A percentile compares a stretch with the other conserved stretches of the same genome.
phyloP scores from a whole-genome alignment of 768 basidiomycete genomes.

The Tricholoma matsutake region DNA sequence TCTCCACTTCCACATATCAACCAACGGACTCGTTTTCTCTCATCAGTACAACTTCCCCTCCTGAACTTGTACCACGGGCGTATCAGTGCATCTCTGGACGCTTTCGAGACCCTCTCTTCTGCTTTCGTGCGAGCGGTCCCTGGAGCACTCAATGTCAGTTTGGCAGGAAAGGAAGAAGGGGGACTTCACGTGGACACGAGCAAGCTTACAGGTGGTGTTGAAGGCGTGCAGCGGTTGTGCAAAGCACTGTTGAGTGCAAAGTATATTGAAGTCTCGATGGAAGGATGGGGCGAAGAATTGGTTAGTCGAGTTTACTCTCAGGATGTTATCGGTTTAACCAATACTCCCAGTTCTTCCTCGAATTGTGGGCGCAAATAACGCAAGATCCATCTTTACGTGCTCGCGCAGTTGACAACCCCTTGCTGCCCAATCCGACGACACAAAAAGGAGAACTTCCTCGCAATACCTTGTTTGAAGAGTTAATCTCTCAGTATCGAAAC shows the following conservation, averaged over 20 bases:
- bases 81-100: conserved; percentile 83
- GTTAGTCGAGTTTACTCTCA: conserved; percentile 41
- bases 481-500: conserved; percentile 60
- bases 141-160: conserved; percentile 72
- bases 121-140: conserved; percentile 89
- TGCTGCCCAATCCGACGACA: conserved; percentile 46
- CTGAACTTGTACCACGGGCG: conserved; percentile 74
- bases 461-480: conserved; percentile 77
- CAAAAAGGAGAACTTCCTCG: conserved; percentile 36
- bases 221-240: conserved; percentile 78
- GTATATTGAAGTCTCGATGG: conserved; percentile 68
- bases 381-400: conserved; percentile 53
- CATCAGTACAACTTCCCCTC: conserved; percentile 81
- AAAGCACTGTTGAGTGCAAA: conserved; percentile 83
- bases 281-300: conserved; percentile 85
- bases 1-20: conserved; percentile 74
- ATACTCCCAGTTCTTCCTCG: conserved; percentile 77
- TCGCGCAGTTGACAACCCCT: conserved; percentile 44
- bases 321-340: not conserved
- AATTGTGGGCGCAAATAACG: conserved; percentile 82
- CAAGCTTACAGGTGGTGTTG: conserved; percentile 75
- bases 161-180: conserved; percentile 43
- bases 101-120: conserved; percentile 90
- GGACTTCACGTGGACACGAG: conserved; percentile 50
- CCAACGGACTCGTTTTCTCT: conserved; percentile 82